These are phyloP conservation scores for Tranzscheliella williamsii DNA, from an alignment of 1,284 basidiomycete genomes.

Conservation along the genomic window DNA sequence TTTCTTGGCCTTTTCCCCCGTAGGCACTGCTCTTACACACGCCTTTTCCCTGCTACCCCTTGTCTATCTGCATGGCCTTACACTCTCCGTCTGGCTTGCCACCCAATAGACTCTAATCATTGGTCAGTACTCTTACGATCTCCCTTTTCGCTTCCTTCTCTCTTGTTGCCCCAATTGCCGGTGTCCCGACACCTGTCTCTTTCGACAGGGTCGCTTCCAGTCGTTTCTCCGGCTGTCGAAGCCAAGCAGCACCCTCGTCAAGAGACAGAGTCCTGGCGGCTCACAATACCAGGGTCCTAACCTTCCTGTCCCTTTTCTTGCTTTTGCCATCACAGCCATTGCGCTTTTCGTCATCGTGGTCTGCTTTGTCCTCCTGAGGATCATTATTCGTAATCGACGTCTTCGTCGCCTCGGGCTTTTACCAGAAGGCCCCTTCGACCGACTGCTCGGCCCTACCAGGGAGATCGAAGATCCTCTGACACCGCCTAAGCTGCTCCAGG, in stretches of 20 bases:
- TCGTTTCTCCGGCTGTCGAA: neutral
- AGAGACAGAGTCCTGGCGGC: conserved; percentile 13
- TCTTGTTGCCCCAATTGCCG: neutral
- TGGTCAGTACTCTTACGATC: conserved; percentile 36
- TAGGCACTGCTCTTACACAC: too few species aligned
- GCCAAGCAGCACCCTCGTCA: neutral
- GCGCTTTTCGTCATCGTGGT: conserved; percentile 56
- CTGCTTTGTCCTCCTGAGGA: conserved; percentile 52
- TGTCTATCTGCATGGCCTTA: neutral
- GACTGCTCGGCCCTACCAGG: conserved; percentile 33
- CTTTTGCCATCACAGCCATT: conserved; percentile 49
- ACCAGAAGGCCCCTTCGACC: conserved; percentile 40
- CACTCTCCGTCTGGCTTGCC: too few species aligned
- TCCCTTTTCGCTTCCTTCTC: neutral
- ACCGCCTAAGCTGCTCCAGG: conserved; percentile 52
- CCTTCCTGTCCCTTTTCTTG: conserved; percentile 40
- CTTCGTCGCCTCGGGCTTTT: conserved; percentile 46
- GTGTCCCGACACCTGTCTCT: too few species aligned
- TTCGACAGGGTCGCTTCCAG: neutral
- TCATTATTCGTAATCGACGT: conserved; percentile 51
- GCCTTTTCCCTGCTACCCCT: too few species aligned
- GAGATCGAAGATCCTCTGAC: conserved; percentile 47
- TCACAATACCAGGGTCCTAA: conserved; percentile 16
- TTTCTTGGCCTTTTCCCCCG: too few species aligned
- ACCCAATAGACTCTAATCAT: conserved; percentile 48